Conservation (phyloP, 805 yeast genomes). For the Blastobotrys americana region DNA sequence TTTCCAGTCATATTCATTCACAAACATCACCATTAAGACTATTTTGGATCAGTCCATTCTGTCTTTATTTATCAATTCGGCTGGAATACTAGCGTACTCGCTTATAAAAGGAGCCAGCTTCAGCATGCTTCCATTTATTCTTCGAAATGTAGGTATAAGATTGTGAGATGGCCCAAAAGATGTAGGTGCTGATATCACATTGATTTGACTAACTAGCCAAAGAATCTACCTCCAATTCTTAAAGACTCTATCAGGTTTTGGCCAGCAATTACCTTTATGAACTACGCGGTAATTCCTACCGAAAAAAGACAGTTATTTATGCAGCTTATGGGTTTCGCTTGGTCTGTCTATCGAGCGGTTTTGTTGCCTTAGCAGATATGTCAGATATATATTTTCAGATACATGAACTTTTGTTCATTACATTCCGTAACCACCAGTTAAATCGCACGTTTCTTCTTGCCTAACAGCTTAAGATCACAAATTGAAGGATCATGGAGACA, state of each 20-base stretch:
- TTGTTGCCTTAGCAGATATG: background rate
- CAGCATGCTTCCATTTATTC: background rate
- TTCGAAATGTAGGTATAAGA: no score
- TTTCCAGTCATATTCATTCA: constrained; percentile 4
- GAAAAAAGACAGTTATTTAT: constrained; percentile 6
- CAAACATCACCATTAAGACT: constrained; percentile 9
- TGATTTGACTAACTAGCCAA: no score
- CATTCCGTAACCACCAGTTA: no score
- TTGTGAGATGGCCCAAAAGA: no score
- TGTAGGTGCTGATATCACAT: no score
- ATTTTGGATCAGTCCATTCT: constrained; percentile 8
- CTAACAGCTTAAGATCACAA: background rate
- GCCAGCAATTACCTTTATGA: constrained; percentile 9
- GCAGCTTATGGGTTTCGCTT: constrained; percentile 9
- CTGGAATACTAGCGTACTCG: constrained; percentile 4
- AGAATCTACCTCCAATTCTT: constrained; percentile 9
- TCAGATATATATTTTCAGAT: no score
- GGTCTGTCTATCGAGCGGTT: constrained; percentile 7
- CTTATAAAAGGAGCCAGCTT: constrained; percentile 6
- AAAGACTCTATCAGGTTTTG: constrained; percentile 10
- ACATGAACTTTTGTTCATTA: background rate
- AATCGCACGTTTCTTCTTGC: background rate
- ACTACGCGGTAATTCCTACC: constrained; percentile 9
- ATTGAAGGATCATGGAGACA: background rate
- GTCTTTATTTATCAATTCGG: constrained; percentile 7